These are phyloP conservation scores for Arthrobotrys entomopaga DNA, from an alignment of 2,329 filamentous ascomycete species.

Conservation along the genomic window DNA sequence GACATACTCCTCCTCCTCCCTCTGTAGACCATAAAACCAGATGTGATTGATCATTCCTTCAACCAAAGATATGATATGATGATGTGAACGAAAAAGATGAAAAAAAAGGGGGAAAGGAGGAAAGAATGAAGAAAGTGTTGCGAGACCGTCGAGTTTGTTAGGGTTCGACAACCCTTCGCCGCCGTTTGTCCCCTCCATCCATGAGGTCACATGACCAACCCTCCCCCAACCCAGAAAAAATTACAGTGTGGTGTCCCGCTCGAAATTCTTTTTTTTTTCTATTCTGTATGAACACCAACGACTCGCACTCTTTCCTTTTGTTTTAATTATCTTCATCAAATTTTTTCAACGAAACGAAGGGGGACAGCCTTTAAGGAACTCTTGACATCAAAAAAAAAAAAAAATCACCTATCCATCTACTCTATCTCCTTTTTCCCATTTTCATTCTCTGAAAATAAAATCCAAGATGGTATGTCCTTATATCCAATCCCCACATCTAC, in stretches of 20 bases:
- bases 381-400: constrained; percentile 55
- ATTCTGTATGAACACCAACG: constrained; percentile 38
- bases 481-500: too few species aligned
- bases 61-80: too few species aligned
- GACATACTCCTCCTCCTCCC: too few species aligned
- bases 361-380: constrained; percentile 56
- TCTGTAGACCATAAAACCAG: too few species aligned
- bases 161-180: constrained; percentile 51
- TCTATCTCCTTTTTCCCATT: constrained; percentile 14
- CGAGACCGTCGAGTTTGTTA: constrained; percentile 25
- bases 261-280: constrained; percentile 37
- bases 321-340: neutral
- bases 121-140: neutral
- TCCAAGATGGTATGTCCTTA: constrained; percentile 43
- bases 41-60: too few species aligned
- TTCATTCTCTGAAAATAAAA: constrained; percentile 15
- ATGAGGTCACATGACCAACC: too few species aligned
- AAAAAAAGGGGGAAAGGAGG: neutral
- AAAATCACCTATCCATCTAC: too few species aligned
- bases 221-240: constrained; percentile 16
- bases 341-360: too few species aligned
- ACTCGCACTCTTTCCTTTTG: constrained; percentile 9
- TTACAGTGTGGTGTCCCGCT: constrained; percentile 22
- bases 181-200: constrained; percentile 2
- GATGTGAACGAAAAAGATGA: neutral